Conservation (phyloP, 179 eudicot genomes). For the Spinacia oleracea region DNA sequence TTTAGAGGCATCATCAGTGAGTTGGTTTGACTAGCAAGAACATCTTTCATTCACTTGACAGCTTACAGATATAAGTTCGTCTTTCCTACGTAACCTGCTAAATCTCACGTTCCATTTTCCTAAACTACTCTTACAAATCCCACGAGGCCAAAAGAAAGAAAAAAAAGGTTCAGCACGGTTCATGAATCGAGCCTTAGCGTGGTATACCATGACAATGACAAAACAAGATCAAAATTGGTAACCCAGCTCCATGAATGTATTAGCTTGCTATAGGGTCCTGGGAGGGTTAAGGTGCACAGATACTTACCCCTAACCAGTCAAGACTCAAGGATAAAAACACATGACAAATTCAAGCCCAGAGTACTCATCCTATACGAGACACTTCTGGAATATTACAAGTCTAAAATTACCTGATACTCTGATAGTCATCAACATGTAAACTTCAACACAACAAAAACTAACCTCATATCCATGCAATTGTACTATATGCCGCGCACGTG, state of each 20-base stretch:
- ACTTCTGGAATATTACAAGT: background rate
- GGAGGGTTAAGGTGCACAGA: background rate
- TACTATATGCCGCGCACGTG: slow-evolving; percentile 67
- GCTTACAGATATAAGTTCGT: background rate
- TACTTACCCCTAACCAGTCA: background rate
- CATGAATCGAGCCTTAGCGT: background rate
- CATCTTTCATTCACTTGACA: background rate
- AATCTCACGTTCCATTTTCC: background rate
- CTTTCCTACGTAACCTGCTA: background rate
- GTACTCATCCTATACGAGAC: background rate
- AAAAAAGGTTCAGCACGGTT: background rate
- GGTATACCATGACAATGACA: background rate
- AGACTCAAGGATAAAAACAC: background rate
- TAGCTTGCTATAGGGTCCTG: background rate
- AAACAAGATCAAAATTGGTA: background rate
- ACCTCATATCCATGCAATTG: slow-evolving; percentile 89
- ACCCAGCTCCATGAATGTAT: background rate
- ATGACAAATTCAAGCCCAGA: background rate
- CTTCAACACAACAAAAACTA: slow-evolving; percentile 7
- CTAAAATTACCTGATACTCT: background rate
- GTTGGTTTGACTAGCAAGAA: background rate
- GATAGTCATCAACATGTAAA: background rate
- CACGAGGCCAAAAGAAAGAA: background rate
- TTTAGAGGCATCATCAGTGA: background rate
- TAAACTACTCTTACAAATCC: background rate